Evolutionary conservation across 2,329 filamentous ascomycete genomes (phyloP).

Genomic region (Pestalotiopsis sp.): DNA sequence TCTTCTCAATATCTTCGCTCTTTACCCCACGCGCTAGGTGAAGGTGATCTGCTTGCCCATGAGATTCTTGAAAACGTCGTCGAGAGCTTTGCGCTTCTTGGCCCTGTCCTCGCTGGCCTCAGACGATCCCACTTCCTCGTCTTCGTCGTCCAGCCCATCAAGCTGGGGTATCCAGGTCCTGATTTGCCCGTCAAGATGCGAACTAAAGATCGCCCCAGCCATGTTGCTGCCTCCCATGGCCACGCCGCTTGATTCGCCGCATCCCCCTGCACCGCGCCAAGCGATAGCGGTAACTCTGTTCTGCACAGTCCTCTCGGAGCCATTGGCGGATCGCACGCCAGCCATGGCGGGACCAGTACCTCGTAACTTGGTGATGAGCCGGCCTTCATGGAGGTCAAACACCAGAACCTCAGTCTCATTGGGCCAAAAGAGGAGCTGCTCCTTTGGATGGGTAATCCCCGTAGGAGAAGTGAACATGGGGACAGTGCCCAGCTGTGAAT

Average conservation of each 20-base stretch:
- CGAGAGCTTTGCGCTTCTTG: constrained; percentile 76
- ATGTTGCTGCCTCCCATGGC: constrained; percentile 61
- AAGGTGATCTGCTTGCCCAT: constrained; percentile 74
- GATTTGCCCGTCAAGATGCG: constrained; percentile 83
- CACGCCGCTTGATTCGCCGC: constrained; percentile 56
- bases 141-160: constrained; percentile 52
- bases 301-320: constrained; percentile 59
- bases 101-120: constrained; percentile 52
- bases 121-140: constrained; percentile 42
- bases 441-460: constrained; percentile 54
- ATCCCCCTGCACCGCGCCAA: constrained; percentile 69
- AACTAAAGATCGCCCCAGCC: constrained; percentile 70
- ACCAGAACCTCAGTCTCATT: constrained; percentile 81
- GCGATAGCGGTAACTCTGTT: constrained; percentile 75
- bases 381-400: constrained; percentile 79
- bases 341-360: constrained; percentile 60
- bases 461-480: constrained; percentile 67
- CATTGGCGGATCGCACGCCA: constrained; percentile 43
- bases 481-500: constrained; percentile 64
- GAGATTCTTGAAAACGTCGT: constrained; percentile 78
- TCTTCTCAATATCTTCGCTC: not conserved
- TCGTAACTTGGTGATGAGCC: constrained; percentile 69
- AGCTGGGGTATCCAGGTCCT: constrained; percentile 72
- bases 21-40: constrained; percentile 20
- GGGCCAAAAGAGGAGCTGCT: constrained; percentile 77